A percentile compares a stretch with the other conserved stretches of the same genome.
Conservation (phyloP, 1,284 basidiomycete genomes). For the Hemileia vastatrix region DNA sequence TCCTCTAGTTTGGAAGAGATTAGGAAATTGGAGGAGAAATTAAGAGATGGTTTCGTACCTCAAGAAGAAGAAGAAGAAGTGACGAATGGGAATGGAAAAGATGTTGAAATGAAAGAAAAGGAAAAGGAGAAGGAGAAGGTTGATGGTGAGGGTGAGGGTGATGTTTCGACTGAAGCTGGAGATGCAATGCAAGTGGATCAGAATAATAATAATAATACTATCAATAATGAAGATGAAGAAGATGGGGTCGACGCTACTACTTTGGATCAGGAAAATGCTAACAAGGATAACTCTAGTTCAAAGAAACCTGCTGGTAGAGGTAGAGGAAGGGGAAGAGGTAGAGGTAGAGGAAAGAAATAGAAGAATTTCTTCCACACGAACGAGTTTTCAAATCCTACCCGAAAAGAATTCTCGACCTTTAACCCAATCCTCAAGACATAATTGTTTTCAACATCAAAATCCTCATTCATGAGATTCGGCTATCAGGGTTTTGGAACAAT, state of each 20-base stretch:
- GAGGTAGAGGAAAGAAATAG: too few relatives aligned
- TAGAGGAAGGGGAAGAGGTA: not conserved
- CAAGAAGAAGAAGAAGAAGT: not conserved
- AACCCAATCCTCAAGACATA: too few relatives aligned
- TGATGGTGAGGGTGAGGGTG: not conserved
- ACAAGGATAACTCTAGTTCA: not conserved
- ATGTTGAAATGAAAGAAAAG: too few relatives aligned
- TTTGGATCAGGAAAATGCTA: not conserved
- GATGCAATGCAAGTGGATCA: not conserved
- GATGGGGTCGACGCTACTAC: not conserved
- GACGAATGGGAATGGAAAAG: not conserved
- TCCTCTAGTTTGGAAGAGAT: constrained; percentile 87
- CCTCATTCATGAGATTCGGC: too few relatives aligned
- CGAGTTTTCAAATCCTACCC: too few relatives aligned
- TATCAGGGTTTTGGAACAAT: too few relatives aligned
- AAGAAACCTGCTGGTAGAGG: not conserved
- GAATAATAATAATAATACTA: not conserved
- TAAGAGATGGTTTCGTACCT: constrained; percentile 58
- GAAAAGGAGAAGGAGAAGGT: not conserved
- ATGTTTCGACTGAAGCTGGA: not conserved
- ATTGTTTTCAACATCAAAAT: too few relatives aligned
- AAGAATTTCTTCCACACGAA: not conserved
- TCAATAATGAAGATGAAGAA: not conserved
- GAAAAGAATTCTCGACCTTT: too few relatives aligned
- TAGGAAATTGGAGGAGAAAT: constrained; percentile 69